phyloP scores from a whole-genome alignment of 768 basidiomycete genomes.

The Arthromyces matolae region DNA sequence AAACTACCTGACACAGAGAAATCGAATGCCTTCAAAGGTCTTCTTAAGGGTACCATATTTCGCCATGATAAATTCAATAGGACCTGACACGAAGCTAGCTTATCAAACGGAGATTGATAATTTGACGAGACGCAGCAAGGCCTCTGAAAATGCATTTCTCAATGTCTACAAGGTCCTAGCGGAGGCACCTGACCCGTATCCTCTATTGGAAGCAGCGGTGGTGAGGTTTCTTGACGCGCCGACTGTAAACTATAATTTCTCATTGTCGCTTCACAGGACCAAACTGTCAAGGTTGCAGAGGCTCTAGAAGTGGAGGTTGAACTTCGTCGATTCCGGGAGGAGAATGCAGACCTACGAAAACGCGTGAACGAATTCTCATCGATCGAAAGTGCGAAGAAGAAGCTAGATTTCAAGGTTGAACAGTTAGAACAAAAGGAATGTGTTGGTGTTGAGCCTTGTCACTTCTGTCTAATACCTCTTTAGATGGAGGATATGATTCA shows the following conservation, averaged over 20 bases:
- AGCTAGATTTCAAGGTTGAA: constrained; percentile 67
- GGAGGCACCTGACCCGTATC: constrained; percentile 97
- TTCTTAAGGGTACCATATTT: constrained; percentile 68
- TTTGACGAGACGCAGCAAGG: constrained; percentile 88
- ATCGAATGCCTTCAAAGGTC: constrained; percentile 78
- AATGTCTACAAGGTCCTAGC: constrained; percentile 94
- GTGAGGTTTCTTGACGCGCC: constrained; percentile 32
- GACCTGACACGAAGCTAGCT: constrained; percentile 58
- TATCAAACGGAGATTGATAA: constrained; percentile 97
- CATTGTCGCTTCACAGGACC: constrained; percentile 58
- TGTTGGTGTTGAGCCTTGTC: not conserved
- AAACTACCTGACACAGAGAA: constrained; percentile 92
- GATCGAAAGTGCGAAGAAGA: constrained; percentile 71
- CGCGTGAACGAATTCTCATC: constrained; percentile 59
- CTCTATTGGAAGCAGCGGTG: constrained; percentile 90
- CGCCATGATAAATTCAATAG: not conserved
- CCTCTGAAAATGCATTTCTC: constrained; percentile 94
- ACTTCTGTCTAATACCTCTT: constrained; percentile 4
- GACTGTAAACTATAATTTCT: not conserved
- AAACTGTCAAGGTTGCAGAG: constrained; percentile 87
- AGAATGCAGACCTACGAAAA: constrained; percentile 78
- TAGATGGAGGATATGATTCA: constrained; percentile 94
- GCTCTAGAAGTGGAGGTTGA: constrained; percentile 74
- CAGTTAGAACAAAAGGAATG: constrained; percentile 80
- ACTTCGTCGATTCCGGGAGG: constrained; percentile 67